A percentile compares a stretch with the other conserved stretches of the same genome.
These are phyloP conservation scores for Plasmodium knowlesi DNA, from an alignment of 169 alveolate species.

Conservation along the genomic window DNA sequence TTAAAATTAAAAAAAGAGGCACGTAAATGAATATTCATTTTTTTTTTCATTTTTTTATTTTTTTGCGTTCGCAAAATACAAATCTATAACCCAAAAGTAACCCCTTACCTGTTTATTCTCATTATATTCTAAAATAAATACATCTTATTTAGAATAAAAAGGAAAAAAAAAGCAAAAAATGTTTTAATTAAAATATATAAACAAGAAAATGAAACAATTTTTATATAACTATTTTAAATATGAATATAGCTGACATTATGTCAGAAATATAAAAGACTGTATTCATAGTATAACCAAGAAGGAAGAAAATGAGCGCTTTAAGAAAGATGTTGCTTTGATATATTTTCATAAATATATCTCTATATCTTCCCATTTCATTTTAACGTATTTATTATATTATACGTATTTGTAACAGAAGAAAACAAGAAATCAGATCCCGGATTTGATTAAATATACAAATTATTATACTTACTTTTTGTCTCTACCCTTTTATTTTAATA, in stretches of 20 bases:
- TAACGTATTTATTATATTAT: not conserved
- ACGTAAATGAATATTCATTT: not conserved
- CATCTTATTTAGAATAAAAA: not conserved
- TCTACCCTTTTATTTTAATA: not conserved
- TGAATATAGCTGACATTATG: slow-evolving; percentile 50
- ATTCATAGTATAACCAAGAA: not conserved
- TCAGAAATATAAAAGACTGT: not conserved
- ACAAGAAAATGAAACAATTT: slow-evolving; percentile 5
- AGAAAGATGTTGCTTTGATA: not conserved
- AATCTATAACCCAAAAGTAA: not conserved
- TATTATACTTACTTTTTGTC: not conserved
- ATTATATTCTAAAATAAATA: slow-evolving; percentile 3
- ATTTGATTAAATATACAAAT: slow-evolving; percentile 1
- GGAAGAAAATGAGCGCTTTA: slow-evolving; percentile 23
- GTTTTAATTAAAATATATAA: not conserved
- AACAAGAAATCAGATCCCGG: slow-evolving; percentile 4
- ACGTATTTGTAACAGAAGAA: not conserved
- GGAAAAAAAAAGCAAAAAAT: slow-evolving; percentile 10
- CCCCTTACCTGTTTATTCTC: not conserved
- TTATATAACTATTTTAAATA: slow-evolving; percentile 44
- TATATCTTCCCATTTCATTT: slow-evolving; percentile 14
- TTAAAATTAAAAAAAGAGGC: not conserved
- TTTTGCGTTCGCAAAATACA: not conserved
- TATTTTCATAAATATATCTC: slow-evolving; percentile 2
- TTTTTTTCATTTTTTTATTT: not conserved